phyloP scores from a whole-genome alignment of 2,329 filamentous ascomycete species.

The Talaromyces sp. region DNA sequence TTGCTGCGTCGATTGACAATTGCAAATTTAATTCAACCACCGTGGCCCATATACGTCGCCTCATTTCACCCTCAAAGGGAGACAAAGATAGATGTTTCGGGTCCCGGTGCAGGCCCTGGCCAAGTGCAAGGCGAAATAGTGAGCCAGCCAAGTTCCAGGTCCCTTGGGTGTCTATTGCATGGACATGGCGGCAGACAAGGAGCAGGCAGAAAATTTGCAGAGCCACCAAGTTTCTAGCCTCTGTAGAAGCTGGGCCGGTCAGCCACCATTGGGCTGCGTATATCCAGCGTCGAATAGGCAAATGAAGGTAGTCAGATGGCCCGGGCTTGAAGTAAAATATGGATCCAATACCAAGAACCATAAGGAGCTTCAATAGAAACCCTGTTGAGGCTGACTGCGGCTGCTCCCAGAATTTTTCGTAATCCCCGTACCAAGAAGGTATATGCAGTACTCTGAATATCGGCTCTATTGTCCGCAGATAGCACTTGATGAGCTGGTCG shows the following conservation, averaged over 20 bases:
- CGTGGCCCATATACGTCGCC: slow-evolving; percentile 30
- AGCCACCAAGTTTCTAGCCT: slow-evolving; percentile 17
- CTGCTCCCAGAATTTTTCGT: slow-evolving; percentile 48
- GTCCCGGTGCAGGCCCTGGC: slow-evolving; percentile 29
- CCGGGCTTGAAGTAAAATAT: slow-evolving; percentile 33
- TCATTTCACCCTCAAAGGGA: slow-evolving; percentile 18
- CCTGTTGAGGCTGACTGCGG: slow-evolving; percentile 42
- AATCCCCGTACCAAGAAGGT: slow-evolving; percentile 52
- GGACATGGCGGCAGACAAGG: slow-evolving; percentile 28
- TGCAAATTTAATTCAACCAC: slow-evolving; percentile 30
- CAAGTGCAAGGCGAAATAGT: slow-evolving; percentile 24
- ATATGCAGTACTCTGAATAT: slow-evolving; percentile 54
- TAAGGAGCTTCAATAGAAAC: slow-evolving; percentile 53
- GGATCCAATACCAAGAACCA: slow-evolving; percentile 53
- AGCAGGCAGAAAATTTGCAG: slow-evolving; percentile 29
- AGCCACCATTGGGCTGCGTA: slow-evolving; percentile 22
- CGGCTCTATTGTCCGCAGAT: slow-evolving; percentile 52
- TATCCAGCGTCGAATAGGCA: slow-evolving; percentile 38
- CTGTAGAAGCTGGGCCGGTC: slow-evolving; percentile 22
- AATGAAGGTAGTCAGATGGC: slow-evolving; percentile 28
- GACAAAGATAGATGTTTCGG: slow-evolving; percentile 18
- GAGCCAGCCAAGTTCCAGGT: slow-evolving; percentile 30
- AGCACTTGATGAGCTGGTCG: slow-evolving; percentile 48
- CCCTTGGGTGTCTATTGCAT: slow-evolving; percentile 27
- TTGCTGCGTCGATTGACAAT: slow-evolving; percentile 25